Percentiles rank a stretch among this genome's conserved stretches.
These are phyloP conservation scores for Silybum marianum DNA, from an alignment of 129 eudicot species.

Conservation along the genomic window DNA sequence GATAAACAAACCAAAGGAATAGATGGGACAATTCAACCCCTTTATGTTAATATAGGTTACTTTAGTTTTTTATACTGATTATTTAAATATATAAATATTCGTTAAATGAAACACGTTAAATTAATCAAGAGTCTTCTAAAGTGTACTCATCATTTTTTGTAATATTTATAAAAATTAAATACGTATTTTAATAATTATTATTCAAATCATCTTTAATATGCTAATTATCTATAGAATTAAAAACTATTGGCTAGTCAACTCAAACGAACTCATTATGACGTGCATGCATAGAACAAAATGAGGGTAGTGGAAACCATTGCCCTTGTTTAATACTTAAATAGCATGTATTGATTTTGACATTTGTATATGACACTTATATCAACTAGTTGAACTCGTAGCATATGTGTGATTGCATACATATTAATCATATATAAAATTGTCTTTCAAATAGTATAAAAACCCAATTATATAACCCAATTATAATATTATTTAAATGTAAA, in stretches of 20 bases:
- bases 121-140: not conserved
- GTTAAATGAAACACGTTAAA: not conserved
- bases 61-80: not conserved
- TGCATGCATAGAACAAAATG: not conserved
- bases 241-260: not conserved
- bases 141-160: too few relatives aligned
- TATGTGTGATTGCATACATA: not conserved
- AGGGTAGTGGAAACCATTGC: not conserved
- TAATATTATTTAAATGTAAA: not conserved
- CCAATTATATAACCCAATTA: not conserved
- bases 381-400: not conserved
- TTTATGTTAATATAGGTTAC: not conserved
- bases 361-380: not conserved
- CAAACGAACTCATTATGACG: not conserved
- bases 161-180: too few relatives aligned
- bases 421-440: not conserved
- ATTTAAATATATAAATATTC: not conserved
- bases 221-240: not conserved
- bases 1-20: not conserved
- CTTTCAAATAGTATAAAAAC: not conserved
- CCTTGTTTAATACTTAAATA: not conserved
- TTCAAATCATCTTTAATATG: too few relatives aligned
- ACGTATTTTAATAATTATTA: not conserved
- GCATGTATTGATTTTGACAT: not conserved
- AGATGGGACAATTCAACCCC: not conserved